These are phyloP conservation scores for Aspergillus fumigatiaffinis DNA, from an alignment of 2,329 filamentous ascomycete genomes.

Conservation along the genomic window DNA sequence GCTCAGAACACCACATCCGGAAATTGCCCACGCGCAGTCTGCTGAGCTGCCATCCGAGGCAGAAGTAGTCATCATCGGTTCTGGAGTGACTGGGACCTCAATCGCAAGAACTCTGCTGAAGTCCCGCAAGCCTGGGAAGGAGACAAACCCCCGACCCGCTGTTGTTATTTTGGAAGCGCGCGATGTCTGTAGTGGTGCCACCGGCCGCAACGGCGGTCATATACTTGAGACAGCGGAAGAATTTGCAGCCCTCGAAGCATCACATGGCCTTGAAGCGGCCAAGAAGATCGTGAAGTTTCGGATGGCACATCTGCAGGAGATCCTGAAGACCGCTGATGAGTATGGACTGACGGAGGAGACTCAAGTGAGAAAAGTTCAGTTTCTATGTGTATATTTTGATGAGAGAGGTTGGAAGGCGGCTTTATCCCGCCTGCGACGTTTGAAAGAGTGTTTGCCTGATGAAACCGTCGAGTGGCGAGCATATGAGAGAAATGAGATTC, in stretches of 20 bases:
- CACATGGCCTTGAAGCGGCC: slow-evolving; percentile 17
- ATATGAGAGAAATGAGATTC: slow-evolving; percentile 19
- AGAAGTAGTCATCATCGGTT: slow-evolving; percentile 30
- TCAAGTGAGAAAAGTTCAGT: slow-evolving; percentile 25
- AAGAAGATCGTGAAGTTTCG: slow-evolving; percentile 20
- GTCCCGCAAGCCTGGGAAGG: slow-evolving; percentile 2
- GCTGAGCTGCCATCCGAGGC: slow-evolving; percentile 19
- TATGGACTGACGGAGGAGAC: slow-evolving; percentile 16
- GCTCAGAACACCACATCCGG: slow-evolving; percentile 21
- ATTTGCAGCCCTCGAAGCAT: slow-evolving; percentile 16
- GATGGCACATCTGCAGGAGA: slow-evolving; percentile 20
- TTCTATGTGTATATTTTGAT: slow-evolving; percentile 26
- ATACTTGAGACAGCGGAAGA: slow-evolving; percentile 26
- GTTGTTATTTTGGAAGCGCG: slow-evolving; percentile 30
- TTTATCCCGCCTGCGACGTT: slow-evolving; percentile 15
- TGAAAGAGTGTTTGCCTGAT: slow-evolving; percentile 24
- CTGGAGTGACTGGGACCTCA: slow-evolving; percentile 25
- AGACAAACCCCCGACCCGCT: neutral
- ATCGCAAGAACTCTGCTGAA: slow-evolving; percentile 22
- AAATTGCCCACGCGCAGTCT: slow-evolving; percentile 17
- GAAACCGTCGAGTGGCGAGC: slow-evolving; percentile 24
- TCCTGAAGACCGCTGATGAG: slow-evolving; percentile 17
- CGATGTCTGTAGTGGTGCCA: slow-evolving; percentile 29
- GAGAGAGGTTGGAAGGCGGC: slow-evolving; percentile 21
- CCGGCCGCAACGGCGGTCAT: slow-evolving; percentile 32